Evolutionary conservation across 192 early-diverging fungal species (phyloP).

Genomic region (Gamsiella multidivaricata): DNA sequence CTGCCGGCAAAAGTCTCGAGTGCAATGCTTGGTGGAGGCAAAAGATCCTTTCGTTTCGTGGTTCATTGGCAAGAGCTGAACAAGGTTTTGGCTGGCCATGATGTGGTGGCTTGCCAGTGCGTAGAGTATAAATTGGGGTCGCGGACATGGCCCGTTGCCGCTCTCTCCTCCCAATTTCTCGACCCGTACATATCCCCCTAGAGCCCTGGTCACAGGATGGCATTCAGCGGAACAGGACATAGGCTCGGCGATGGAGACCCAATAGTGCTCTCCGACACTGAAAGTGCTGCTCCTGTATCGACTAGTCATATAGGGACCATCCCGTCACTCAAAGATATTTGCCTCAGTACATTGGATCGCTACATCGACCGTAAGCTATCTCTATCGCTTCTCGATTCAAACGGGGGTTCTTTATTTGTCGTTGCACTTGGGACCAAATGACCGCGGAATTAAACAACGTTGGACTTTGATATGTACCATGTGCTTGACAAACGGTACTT

Average conservation of each 20-base stretch:
- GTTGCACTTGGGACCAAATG: background rate
- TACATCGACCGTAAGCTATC: slow-evolving; percentile 40
- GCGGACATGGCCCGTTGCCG: too few relatives aligned
- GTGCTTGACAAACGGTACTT: too few relatives aligned
- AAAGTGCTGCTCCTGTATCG: background rate
- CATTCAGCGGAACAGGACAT: slow-evolving; percentile 39
- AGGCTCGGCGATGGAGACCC: slow-evolving; percentile 16
- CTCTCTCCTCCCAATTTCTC: background rate
- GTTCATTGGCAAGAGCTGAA: too few relatives aligned
- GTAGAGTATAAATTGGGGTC: too few relatives aligned
- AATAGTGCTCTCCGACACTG: background rate
- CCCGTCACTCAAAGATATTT: slow-evolving; percentile 36
- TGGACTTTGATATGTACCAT: too few relatives aligned
- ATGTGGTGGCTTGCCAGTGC: too few relatives aligned
- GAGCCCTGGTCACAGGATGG: slow-evolving; percentile 12
- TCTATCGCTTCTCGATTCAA: too few relatives aligned
- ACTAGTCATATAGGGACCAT: background rate
- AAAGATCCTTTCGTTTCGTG: too few relatives aligned
- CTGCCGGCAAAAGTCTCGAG: too few relatives aligned
- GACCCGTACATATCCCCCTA: background rate
- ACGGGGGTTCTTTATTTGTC: slow-evolving; percentile 1
- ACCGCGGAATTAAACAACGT: too few relatives aligned
- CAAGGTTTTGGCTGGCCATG: too few relatives aligned
- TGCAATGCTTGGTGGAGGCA: too few relatives aligned
- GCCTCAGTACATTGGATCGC: slow-evolving; percentile 38